Conservation (phyloP, 1,284 basidiomycete genomes). For the Albatrellus sp. region DNA sequence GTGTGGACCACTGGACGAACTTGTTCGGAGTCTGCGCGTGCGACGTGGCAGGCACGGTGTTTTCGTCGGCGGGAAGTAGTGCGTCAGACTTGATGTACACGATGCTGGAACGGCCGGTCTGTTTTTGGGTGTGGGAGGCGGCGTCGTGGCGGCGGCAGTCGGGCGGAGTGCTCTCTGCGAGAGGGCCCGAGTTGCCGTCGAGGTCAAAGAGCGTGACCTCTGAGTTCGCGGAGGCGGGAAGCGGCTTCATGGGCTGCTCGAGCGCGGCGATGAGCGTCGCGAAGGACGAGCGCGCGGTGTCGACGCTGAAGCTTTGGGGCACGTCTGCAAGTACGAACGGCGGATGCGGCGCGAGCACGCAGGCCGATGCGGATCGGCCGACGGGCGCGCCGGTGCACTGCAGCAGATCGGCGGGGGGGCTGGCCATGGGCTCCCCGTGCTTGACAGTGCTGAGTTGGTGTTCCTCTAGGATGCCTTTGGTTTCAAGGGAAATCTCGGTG, state of each 20-base stretch:
- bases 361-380: conserved; percentile 27
- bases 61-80: background rate
- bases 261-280: conserved; percentile 27
- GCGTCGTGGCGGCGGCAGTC: conserved; percentile 25
- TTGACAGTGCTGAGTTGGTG: conserved; percentile 24
- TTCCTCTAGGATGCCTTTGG: conserved; percentile 23
- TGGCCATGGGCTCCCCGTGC: conserved; percentile 23
- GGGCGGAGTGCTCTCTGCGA: conserved; percentile 51
- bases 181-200: conserved; percentile 26
- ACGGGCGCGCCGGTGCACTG: conserved; percentile 14
- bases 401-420: conserved; percentile 9
- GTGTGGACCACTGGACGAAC: conserved; percentile 35
- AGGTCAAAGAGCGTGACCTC: conserved; percentile 47
- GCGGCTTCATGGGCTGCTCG: conserved; percentile 18
- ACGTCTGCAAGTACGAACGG: conserved; percentile 23
- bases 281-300: conserved; percentile 39
- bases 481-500: conserved; percentile 33
- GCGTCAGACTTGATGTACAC: conserved; percentile 41
- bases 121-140: conserved; percentile 14
- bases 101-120: conserved; percentile 39
- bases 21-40: conserved; percentile 19
- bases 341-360: conserved; percentile 30
- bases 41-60: background rate
- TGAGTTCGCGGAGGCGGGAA: conserved; percentile 40
- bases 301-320: conserved; percentile 29